Evolutionary conservation across 345 rosid genomes (phyloP).

Genomic region (Barbarea vulgaris): DNA sequence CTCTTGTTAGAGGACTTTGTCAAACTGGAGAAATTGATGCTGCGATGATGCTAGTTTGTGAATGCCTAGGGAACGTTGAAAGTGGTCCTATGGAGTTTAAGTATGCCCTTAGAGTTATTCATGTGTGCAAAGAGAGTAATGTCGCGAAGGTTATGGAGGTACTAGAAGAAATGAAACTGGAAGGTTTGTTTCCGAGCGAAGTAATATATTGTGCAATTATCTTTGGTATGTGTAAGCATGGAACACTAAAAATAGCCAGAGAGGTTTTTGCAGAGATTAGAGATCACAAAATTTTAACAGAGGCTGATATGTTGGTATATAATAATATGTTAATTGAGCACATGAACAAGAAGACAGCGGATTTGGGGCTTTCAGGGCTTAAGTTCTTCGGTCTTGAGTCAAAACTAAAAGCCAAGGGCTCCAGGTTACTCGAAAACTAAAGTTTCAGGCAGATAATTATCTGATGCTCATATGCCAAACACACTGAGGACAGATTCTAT

Average conservation of each 20-base stretch:
- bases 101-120: conserved; percentile 61
- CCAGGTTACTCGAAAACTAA: conserved; percentile 46
- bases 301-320: conserved; percentile 64
- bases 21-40: conserved; percentile 81
- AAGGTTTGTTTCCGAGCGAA: conserved; percentile 58
- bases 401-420: conserved; percentile 75
- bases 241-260: conserved; percentile 65
- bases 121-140: conserved; percentile 56
- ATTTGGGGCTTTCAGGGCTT: conserved; percentile 55
- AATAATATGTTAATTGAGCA: conserved; percentile 66
- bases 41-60: conserved; percentile 77
- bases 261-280: conserved; percentile 57
- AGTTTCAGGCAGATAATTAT: neutral
- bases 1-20: conserved; percentile 73
- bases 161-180: conserved; percentile 70
- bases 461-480: no score
- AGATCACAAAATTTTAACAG: conserved; percentile 54
- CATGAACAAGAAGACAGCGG: conserved; percentile 63
- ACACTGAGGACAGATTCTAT: no score
- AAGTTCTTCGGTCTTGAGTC: conserved; percentile 90
- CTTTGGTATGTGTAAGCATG: conserved; percentile 72
- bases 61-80: conserved; percentile 70
- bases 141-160: conserved; percentile 69
- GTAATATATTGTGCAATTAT: conserved; percentile 65
- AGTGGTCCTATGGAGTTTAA: conserved; percentile 81